Percentiles rank a stretch among this genome's conserved stretches.
These are phyloP conservation scores for Aphanomyces cochlioides DNA, from an alignment of 352 stramenopile genomes.

Conservation along the genomic window DNA sequence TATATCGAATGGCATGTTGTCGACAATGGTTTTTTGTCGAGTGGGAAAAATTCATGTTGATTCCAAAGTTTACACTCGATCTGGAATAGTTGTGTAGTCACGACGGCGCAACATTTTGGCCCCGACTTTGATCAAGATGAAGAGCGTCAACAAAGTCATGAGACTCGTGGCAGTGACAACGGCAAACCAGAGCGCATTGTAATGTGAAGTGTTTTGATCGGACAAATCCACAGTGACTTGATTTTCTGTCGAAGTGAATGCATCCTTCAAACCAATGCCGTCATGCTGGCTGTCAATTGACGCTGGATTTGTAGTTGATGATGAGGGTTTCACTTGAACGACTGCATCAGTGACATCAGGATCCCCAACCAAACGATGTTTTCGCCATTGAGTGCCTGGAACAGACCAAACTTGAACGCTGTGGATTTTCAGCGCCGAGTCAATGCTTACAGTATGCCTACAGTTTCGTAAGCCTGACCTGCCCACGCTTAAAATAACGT, in stretches of 20 bases:
- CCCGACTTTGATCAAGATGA: background rate
- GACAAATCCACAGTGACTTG: too few relatives aligned
- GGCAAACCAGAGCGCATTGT: background rate
- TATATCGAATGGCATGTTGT: too few relatives aligned
- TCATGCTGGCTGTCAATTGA: too few relatives aligned
- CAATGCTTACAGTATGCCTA: slow-evolving; percentile 10
- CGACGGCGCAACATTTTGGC: background rate
- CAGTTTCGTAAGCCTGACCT: too few relatives aligned
- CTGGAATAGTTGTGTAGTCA: slow-evolving; percentile 1
- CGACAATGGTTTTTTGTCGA: too few relatives aligned
- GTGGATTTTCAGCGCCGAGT: slow-evolving; percentile 10
- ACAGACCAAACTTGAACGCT: slow-evolving; percentile 3
- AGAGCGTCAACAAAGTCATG: background rate
- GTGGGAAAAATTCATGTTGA: too few relatives aligned
- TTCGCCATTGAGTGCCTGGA: slow-evolving; percentile 7
- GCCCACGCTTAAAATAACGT: background rate
- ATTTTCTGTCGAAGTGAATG: too few relatives aligned
- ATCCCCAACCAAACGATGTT: slow-evolving; percentile 15
- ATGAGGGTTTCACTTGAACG: background rate
- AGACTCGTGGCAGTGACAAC: background rate
- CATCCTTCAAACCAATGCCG: too few relatives aligned
- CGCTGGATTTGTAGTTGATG: too few relatives aligned
- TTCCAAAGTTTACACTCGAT: background rate
- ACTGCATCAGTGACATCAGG: background rate
- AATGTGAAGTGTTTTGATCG: too few relatives aligned